Evolutionary conservation across 2,329 filamentous ascomycete genomes (phyloP), one percentile per base, ranked within the genome.

Genomic region (Purpureocillium lavendulum): DNA sequence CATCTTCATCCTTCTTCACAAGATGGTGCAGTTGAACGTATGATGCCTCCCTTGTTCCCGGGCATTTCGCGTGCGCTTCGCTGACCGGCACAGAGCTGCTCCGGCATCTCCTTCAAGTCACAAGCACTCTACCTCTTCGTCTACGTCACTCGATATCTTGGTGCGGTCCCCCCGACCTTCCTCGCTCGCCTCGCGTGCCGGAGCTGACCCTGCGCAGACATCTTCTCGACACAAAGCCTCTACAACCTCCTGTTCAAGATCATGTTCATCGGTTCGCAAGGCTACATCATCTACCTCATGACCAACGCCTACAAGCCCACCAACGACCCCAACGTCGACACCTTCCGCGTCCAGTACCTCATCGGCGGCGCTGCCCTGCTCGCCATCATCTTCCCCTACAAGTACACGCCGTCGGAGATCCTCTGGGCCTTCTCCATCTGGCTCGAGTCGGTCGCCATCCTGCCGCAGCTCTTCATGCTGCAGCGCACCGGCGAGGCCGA

Each of bases 381-480:
- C 38, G 90, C 84, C 33, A 55, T 97, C 41, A 55, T 96, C 21
- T 84, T 94, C 52, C 89, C 92, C 2, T 89, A 90, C 67, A 75
- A 82, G 56, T 98, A 94, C 67, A 84, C 76, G 4, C 51, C 83
- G 29, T 76, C 79, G 21, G 90, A 96, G 77, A 87, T 98, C 46
- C 73, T 94, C 36, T 98, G 92, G 92, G 84, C 92, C 16, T 98
- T 97, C 64, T 94, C 85, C 39, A 96, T 98, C 62, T 98, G 92
- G 92, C 77, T 98, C 26, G 92, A 98, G 69, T 83, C 85, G 4
- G 92, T 98, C 14, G 92, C 92, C 38, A 98, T 98, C 52, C 75
- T 98, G 44, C 92, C 92, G 2, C 92, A 98, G 69, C 77, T 98
- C 39, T 97, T 98, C 66, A 94, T 98, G 87, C 74, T 98, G 47